Evolutionary conservation across 176 grass and related monocot species (phyloP), one percentile per base, ranked within the genome.

Genomic region (Chrysopogon serrulatus): DNA sequence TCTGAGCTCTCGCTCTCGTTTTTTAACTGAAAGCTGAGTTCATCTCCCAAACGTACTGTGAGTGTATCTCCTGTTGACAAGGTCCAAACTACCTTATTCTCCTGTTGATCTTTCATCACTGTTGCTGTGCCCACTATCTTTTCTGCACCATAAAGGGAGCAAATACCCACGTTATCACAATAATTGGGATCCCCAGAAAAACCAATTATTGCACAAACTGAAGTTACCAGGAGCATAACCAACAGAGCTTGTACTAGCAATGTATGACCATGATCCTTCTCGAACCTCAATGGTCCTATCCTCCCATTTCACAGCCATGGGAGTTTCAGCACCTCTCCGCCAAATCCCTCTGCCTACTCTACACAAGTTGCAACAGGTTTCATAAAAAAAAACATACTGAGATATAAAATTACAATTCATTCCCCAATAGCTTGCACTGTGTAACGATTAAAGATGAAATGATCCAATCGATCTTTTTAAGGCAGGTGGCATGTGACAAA

Each of bases 321-420:
- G 96, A 87, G 87, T 93, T 90, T 98, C 96, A 86, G 91, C 92
- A 68, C 96, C 89, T 83, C 96, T 91, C 61, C 89, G 80, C 96
- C 93, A 98, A 83, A 98, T 93, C 79, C 96, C 93, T 93, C 90
- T 95, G 66, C 96, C 96, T 95, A 98, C 70, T 90, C 96, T 98
- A 90, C 85, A 98, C 42, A 88, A 77, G 32, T 78, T 71, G 45
- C 49, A 76, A 81, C 47, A 48, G 37, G 79, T 33, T 84, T 83
- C 42, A 84, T 83, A 35, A 71, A 77, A 77, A n/a, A n/a, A 78
- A 77, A 1, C 17, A 65, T 31, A 62, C 62, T 27, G 26, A 82
- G 33, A 77, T 67, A 79, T 26, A 70, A 51, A 68, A 76, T 73
- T 53, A 34, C 15, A 81, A 28, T 16, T 13, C 32, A 54, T 10